These are phyloP conservation scores for Pharnaceum exiguum DNA, from an alignment of 148 eudicot genomes.

Conservation along the genomic window DNA sequence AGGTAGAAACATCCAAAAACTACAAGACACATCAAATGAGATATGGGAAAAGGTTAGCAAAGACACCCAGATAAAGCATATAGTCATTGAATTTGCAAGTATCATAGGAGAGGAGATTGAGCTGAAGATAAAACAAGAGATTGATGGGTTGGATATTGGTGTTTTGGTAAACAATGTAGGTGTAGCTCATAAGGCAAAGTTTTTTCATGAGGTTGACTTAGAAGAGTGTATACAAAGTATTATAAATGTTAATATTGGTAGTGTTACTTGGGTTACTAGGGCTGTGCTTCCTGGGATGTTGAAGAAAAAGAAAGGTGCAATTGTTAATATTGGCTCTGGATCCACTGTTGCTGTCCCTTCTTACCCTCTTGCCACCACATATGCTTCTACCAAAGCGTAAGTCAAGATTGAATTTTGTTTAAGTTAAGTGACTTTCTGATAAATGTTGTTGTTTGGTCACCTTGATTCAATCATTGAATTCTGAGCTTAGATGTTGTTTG, in stretches of 20 bases:
- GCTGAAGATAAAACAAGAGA: slow-evolving; percentile 26
- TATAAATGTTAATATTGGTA: slow-evolving; percentile 52
- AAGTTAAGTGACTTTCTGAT: background rate
- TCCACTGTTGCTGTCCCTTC: slow-evolving; percentile 65
- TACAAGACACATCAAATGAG: slow-evolving; percentile 24
- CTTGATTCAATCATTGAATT: too few species aligned
- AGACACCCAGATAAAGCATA: slow-evolving; percentile 40
- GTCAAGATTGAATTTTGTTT: slow-evolving; percentile 4
- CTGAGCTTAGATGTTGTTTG: too few species aligned
- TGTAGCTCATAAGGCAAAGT: slow-evolving; percentile 13
- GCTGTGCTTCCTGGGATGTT: slow-evolving; percentile 72
- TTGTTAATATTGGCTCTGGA: slow-evolving; percentile 74
- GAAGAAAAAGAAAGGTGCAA: slow-evolving; percentile 58
- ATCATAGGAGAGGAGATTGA: slow-evolving; percentile 35
- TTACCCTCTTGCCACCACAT: slow-evolving; percentile 60
- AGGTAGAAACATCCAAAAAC: slow-evolving; percentile 39
- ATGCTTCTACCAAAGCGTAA: slow-evolving; percentile 81
- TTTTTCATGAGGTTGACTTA: slow-evolving; percentile 52
- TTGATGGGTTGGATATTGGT: slow-evolving; percentile 70
- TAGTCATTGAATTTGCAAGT: slow-evolving; percentile 68
- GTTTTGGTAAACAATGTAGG: slow-evolving; percentile 74
- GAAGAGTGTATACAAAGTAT: slow-evolving; percentile 39
- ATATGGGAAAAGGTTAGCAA: slow-evolving; percentile 8
- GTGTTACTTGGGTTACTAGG: slow-evolving; percentile 56
- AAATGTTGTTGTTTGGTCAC: background rate